A percentile compares a stretch with the other conserved stretches of the same genome.
phyloP scores from a whole-genome alignment of 345 rosid genomes.

The Hibiscus trionum region DNA sequence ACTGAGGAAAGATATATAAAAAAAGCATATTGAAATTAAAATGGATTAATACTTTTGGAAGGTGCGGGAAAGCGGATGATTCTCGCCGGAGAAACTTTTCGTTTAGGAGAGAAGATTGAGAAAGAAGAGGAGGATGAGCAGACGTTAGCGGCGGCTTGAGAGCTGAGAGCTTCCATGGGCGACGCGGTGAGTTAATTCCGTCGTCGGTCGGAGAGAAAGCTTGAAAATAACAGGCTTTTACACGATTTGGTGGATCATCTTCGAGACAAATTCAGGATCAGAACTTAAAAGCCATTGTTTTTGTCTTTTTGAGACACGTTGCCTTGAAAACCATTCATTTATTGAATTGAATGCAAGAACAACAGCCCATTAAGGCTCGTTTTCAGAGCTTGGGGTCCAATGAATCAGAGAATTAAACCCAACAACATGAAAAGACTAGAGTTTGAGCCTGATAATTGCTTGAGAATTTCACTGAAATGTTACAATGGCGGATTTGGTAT shows the following conservation, averaged over 20 bases:
- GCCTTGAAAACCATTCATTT: neutral
- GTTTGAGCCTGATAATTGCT: no score
- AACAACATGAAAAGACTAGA: neutral
- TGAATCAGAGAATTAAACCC: neutral
- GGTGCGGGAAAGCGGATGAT: slow-evolving; percentile 32
- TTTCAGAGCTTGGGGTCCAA: neutral
- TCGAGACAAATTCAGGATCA: neutral
- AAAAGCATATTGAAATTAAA: neutral
- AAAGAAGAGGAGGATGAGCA: slow-evolving; percentile 43
- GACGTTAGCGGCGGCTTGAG: slow-evolving; percentile 43
- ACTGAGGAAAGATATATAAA: neutral
- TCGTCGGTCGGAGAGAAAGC: neutral
- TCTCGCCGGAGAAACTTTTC: slow-evolving; percentile 30
- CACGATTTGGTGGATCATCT: neutral
- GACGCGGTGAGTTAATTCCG: neutral
- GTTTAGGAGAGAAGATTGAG: slow-evolving; percentile 51
- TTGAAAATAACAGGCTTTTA: neutral
- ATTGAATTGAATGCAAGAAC: neutral
- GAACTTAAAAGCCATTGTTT: neutral
- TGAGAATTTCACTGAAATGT: no score
- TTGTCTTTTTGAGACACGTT: neutral
- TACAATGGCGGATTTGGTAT: no score
- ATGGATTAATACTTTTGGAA: slow-evolving; percentile 46
- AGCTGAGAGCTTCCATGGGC: slow-evolving; percentile 56
- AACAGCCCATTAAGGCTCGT: neutral